Evolutionary conservation across 169 alveolate species (phyloP), one percentile per base, ranked within the genome.

Genomic region (Eimeria nieschulzi): DNA sequence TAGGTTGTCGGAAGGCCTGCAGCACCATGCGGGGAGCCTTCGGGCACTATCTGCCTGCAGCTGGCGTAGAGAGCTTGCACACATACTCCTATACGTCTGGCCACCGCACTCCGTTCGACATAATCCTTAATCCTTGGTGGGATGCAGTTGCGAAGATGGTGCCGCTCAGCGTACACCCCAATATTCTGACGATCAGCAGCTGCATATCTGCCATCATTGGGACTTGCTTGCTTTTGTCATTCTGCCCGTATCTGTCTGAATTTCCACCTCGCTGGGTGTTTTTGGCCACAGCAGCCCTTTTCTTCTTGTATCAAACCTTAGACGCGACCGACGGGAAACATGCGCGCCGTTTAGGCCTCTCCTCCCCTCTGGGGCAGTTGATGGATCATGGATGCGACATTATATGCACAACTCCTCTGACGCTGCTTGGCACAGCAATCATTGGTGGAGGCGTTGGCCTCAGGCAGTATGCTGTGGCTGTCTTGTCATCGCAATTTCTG

Each of bases 301-400:
- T 88, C 59, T 88, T 88, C 63, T 72, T 88, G 23, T 78, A 76
- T 51, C 95, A 97, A 91, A 96, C 98, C 7, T 91, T 96, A n/a
- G 99, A 97, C 92, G 98, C 98, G 8, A 92, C 97, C 23, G 99
- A 97, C 87, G 99, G 99, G 26, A 97, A 97, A 84, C 98, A 97
- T 53, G 99, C 99, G 59, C 92, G 98, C 66, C 94, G 97, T 66
- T 95, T 97, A 9, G 91, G 93, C 55, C 94, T 97, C 21, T 91
- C 97, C 33, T 94, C 97, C 21, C 97, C 98, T 1, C 94, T 96
- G 59, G 99, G 99, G 54, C 97, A 96, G 93, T 93, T 97, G 33
- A 94, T 97, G 85, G 99, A 97, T 92, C 99, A 97, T 88, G 99
- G 99, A 33, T 95, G 97, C 83, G 98, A 97, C 92, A 92, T 97